Evolutionary conservation across 331 rosid genomes (phyloP).

Genomic region (Pyrus hybrid): DNA sequence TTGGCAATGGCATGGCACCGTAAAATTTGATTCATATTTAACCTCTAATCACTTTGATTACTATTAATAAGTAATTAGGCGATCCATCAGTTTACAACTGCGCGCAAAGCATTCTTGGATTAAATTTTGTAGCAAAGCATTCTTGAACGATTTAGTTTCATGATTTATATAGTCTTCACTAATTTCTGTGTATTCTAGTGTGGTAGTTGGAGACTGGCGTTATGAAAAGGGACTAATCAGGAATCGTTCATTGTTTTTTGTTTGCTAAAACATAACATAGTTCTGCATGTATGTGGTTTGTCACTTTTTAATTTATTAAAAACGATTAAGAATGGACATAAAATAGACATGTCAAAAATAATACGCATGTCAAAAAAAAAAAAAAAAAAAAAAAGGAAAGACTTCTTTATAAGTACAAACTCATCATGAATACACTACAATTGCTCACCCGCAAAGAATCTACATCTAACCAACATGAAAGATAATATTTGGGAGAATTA

Average conservation of each 20-base stretch:
- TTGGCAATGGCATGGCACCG: not conserved
- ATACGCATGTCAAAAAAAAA: too few species aligned
- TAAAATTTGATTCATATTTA: not conserved
- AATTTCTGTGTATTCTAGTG: not conserved
- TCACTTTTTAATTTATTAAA: too few species aligned
- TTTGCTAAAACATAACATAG: too few species aligned
- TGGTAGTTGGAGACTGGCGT: not conserved
- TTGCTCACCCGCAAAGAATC: too few species aligned
- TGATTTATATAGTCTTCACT: not conserved
- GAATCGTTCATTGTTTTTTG: too few species aligned
- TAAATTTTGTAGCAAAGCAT: not conserved
- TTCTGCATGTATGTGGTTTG: too few species aligned
- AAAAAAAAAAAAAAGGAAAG: too few species aligned
- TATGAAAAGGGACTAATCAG: not conserved
- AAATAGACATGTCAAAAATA: too few species aligned
- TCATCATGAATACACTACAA: too few species aligned
- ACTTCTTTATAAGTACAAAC: not conserved
- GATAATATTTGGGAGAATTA: too few species aligned
- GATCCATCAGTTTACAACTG: not conserved
- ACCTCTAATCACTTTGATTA: not conserved
- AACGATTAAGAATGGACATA: too few species aligned
- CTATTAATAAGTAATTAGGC: not conserved
- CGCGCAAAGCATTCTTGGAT: conserved; percentile 5
- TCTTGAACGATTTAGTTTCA: not conserved
- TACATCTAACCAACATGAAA: not conserved